A percentile compares a stretch with the other conserved stretches of the same genome.
phyloP scores from a whole-genome alignment of 148 eudicot species.

The Rhododendron ovatum region DNA sequence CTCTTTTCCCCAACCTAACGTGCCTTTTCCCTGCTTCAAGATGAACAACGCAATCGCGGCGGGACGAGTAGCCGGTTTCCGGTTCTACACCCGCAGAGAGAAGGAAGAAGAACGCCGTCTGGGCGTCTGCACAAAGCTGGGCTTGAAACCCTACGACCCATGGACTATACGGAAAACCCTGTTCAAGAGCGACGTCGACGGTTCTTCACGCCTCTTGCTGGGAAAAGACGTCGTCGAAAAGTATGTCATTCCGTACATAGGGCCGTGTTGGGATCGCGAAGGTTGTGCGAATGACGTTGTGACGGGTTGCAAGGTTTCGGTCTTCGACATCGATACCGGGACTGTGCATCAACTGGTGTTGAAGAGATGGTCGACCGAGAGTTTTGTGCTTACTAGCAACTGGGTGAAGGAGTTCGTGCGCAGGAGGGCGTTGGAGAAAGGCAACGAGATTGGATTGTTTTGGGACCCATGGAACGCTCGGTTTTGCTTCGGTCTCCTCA shows the following conservation, averaged over 20 bases:
- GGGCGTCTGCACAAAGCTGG: background rate
- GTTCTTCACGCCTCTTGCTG: background rate
- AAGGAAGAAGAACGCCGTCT: background rate
- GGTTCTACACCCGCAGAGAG: background rate
- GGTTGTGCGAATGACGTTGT: background rate
- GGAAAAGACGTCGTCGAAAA: background rate
- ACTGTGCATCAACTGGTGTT: background rate
- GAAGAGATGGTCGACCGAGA: background rate
- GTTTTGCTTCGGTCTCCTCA: background rate
- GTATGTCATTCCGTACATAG: background rate
- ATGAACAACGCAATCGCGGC: background rate
- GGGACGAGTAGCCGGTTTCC: background rate
- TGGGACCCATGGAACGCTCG: background rate
- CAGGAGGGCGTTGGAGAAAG: background rate
- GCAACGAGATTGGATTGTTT: background rate
- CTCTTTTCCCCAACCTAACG: too few relatives aligned
- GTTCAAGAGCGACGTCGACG: background rate
- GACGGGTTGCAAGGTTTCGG: background rate
- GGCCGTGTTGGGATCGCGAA: background rate
- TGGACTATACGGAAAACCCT: background rate
- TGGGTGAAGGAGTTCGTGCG: background rate
- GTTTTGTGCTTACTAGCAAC: slow-evolving; percentile 2
- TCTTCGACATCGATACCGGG: background rate
- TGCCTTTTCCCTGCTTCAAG: too few relatives aligned
- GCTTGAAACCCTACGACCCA: background rate